phyloP scores from a whole-genome alignment of 768 basidiomycete species.

The Mycena galericulata region DNA sequence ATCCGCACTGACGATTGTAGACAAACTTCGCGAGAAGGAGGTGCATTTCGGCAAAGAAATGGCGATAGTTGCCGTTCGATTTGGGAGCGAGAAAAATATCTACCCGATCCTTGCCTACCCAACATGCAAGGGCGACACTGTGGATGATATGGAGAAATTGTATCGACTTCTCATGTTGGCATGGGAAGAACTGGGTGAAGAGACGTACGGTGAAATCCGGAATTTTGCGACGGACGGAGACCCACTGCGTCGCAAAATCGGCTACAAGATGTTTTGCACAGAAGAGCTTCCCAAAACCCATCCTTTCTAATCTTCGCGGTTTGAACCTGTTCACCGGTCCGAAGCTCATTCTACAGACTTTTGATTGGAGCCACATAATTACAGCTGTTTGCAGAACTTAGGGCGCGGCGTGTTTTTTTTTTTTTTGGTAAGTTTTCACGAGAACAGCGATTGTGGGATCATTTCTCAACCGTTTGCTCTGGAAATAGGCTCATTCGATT shows the following conservation, averaged over 20 bases:
- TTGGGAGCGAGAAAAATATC: constrained; percentile 1
- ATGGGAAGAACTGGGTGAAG: not conserved
- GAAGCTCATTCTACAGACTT: constrained; percentile 20
- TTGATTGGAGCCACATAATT: constrained; percentile 34
- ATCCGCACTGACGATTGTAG: not conserved
- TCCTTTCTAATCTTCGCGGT: constrained; percentile 17
- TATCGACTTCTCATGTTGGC: not conserved
- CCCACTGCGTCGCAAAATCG: constrained; percentile 7
- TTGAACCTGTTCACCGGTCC: constrained; percentile 30
- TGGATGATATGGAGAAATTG: not conserved
- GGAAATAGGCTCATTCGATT: too few species aligned
- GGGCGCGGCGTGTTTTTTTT: too few species aligned
- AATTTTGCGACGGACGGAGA: constrained; percentile 36
- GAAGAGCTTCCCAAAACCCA: not conserved
- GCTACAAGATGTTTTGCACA: constrained; percentile 21
- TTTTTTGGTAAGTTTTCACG: too few species aligned
- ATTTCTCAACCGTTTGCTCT: too few species aligned
- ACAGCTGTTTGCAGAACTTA: too few species aligned
- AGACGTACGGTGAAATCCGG: constrained; percentile 20
- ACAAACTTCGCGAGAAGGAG: not conserved
- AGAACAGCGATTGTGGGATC: too few species aligned
- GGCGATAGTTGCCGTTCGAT: constrained; percentile 16
- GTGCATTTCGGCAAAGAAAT: constrained; percentile 33
- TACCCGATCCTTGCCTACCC: constrained; percentile 30
- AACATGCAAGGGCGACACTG: constrained; percentile 28